phyloP scores from a whole-genome alignment of 805 yeast species.

The Yueomyces sp. region DNA sequence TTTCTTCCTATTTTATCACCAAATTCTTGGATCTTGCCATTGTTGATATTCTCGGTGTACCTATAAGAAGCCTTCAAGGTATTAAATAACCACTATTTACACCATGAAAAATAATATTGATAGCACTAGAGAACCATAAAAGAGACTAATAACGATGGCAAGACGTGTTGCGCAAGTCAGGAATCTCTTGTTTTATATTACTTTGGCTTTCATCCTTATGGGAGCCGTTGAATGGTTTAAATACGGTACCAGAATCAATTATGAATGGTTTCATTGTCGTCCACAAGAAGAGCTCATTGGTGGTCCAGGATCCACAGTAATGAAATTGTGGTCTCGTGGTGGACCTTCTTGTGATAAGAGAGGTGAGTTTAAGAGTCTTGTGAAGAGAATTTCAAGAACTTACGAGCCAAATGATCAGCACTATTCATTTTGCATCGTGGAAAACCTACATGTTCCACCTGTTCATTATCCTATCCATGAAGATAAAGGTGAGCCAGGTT shows the following conservation, averaged over 20 bases:
- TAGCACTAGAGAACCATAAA: no score
- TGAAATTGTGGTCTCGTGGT: conserved; percentile 26
- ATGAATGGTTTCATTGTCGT: conserved; percentile 35
- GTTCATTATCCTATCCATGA: conserved; percentile 20
- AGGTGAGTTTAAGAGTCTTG: conserved; percentile 28
- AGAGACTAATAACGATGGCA: not conserved
- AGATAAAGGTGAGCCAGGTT: conserved; percentile 25
- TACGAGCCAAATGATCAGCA: conserved; percentile 27
- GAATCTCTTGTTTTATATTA: conserved; percentile 18
- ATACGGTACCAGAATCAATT: conserved; percentile 26
- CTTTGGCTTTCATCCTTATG: conserved; percentile 20
- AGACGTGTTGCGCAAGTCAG: conserved; percentile 5
- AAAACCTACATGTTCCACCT: conserved; percentile 15
- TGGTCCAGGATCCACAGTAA: conserved; percentile 16
- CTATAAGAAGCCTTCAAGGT: not conserved
- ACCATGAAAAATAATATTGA: no score
- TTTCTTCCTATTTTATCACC: no score
- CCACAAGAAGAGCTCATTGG: conserved; percentile 16
- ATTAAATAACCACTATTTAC: not conserved
- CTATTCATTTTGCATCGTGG: conserved; percentile 26
- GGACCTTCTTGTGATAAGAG: conserved; percentile 33
- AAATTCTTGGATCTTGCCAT: no score
- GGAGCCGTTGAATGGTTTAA: conserved; percentile 33
- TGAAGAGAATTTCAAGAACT: conserved; percentile 27
- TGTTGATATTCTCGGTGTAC: no score